phyloP scores from a whole-genome alignment of 148 eudicot species.

The Vaccinium corymbosum region DNA sequence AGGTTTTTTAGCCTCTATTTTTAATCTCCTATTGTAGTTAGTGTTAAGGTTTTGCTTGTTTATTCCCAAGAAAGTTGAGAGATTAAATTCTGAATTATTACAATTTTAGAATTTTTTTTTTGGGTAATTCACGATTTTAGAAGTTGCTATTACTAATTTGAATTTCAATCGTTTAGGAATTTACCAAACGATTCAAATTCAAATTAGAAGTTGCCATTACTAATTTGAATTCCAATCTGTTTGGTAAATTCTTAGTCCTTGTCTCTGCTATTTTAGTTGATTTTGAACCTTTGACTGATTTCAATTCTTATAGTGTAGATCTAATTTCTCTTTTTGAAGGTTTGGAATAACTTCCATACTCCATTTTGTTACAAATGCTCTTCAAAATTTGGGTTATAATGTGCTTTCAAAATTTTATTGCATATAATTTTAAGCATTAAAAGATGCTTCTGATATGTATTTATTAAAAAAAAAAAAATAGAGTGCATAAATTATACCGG shows the following conservation, averaged over 20 bases:
- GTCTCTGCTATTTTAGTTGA: not conserved
- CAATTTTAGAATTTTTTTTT: too few relatives aligned
- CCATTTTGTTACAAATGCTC: not conserved
- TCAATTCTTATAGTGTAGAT: not conserved
- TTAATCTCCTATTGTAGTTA: not conserved
- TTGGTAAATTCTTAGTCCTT: not conserved
- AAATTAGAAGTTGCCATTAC: not conserved
- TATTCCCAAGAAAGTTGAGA: not conserved
- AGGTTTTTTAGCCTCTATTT: slow-evolving; percentile 19
- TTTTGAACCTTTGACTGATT: not conserved
- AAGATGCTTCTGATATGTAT: not conserved
- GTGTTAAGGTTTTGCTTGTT: not conserved
- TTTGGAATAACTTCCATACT: not conserved
- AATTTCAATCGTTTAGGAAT: not conserved
- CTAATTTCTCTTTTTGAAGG: not conserved
- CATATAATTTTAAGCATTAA: not conserved
- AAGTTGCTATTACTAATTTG: not conserved
- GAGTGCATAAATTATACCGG: not conserved
- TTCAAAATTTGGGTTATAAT: not conserved
- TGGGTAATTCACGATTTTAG: not conserved
- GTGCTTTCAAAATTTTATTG: not conserved
- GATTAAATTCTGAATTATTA: not conserved
- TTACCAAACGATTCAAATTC: too few relatives aligned
- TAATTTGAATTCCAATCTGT: not conserved
- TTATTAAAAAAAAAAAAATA: not conserved